Evolutionary conservation across 140 eudicot species (phyloP).

Genomic region (Stevia rebaudiana): DNA sequence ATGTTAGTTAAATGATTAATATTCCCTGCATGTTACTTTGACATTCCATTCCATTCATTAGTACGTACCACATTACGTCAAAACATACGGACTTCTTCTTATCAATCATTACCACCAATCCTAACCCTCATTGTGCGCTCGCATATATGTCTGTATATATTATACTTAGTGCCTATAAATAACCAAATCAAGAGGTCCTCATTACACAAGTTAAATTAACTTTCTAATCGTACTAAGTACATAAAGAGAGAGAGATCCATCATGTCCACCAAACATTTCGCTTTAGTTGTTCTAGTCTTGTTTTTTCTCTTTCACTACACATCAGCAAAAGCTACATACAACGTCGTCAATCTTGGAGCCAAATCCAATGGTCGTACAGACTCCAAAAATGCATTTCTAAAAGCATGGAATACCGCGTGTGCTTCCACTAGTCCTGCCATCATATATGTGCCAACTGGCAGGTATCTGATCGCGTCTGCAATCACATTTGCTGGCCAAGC

Average conservation of each 20-base stretch:
- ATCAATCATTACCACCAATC: constrained; percentile 19
- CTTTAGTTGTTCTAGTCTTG: not conserved
- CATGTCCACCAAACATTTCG: constrained; percentile 16
- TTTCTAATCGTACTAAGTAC: not conserved
- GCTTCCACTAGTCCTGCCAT: constrained; percentile 22
- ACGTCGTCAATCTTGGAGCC: constrained; percentile 30
- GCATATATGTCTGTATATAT: not conserved
- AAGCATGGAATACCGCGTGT: constrained; percentile 43
- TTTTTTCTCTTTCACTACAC: constrained; percentile 11
- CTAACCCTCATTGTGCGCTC: not conserved
- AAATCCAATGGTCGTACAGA: constrained; percentile 22
- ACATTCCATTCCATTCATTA: constrained; percentile 12
- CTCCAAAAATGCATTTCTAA: constrained; percentile 30
- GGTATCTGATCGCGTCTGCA: constrained; percentile 33
- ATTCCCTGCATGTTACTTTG: constrained; percentile 22
- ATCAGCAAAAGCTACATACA: constrained; percentile 26
- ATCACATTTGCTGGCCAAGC: constrained; percentile 26
- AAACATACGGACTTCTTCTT: constrained; percentile 20
- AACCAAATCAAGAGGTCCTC: constrained; percentile 3
- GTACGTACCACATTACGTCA: not conserved
- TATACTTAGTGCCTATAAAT: constrained; percentile 16
- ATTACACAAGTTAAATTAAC: constrained; percentile 1
- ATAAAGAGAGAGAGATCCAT: not conserved
- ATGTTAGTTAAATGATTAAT: constrained; percentile 13
- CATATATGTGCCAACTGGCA: constrained; percentile 35